These are phyloP conservation scores for Ochetophila trinervis DNA, from an alignment of 306 rosid genomes.

Conservation along the genomic window DNA sequence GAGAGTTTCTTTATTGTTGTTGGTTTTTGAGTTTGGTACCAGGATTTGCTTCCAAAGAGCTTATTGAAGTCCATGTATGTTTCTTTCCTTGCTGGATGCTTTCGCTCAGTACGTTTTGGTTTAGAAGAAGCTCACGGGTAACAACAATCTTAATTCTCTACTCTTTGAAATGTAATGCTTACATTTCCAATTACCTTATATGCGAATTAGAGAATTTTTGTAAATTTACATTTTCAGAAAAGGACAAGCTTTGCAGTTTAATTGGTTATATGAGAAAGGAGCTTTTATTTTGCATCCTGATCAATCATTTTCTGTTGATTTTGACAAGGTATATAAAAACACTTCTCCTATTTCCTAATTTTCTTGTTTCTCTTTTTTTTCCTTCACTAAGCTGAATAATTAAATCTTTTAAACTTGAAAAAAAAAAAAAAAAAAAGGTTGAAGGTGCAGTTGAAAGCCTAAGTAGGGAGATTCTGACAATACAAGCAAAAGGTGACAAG, in stretches of 20 bases:
- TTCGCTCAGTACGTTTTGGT: conserved; percentile 91
- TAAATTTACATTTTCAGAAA: conserved; percentile 44
- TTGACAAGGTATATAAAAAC: conserved; percentile 60
- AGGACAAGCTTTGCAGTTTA: conserved; percentile 96
- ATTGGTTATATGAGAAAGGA: conserved; percentile 81
- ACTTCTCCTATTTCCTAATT: conserved; percentile 9
- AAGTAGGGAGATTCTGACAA: conserved; percentile 83
- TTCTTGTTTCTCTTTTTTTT: background rate
- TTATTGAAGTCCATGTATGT: conserved; percentile 80
- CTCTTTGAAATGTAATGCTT: background rate
- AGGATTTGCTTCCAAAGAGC: conserved; percentile 72
- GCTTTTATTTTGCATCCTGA: conserved; percentile 64
- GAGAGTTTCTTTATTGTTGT: too few relatives aligned
- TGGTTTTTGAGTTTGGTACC: conserved; percentile 20
- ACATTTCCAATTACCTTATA: too few relatives aligned
- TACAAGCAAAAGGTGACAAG: conserved; percentile 93
- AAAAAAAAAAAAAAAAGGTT: conserved; percentile 35
- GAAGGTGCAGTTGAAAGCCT: conserved; percentile 83
- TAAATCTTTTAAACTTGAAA: background rate
- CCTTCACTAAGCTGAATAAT: background rate
- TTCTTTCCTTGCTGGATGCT: conserved; percentile 94
- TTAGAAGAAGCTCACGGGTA: conserved; percentile 96
- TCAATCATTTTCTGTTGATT: conserved; percentile 71
- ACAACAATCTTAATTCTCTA: conserved; percentile 15
- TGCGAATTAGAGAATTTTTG: too few relatives aligned